Evolutionary conservation across 2,329 filamentous ascomycete genomes (phyloP).

Genomic region (Colletotrichum gloeosporioides): DNA sequence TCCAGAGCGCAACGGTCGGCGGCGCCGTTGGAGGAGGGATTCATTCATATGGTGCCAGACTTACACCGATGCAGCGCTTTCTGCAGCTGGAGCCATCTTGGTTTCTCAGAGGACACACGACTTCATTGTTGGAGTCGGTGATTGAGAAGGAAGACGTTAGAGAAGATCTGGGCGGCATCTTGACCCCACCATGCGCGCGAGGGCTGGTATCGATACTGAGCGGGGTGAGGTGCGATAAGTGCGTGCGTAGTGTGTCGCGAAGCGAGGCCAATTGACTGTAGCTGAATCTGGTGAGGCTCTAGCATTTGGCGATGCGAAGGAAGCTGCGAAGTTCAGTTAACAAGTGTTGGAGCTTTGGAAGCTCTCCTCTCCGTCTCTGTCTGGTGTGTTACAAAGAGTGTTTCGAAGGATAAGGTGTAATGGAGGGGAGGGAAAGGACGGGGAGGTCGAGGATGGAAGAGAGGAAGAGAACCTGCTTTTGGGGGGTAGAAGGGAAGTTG

Average conservation of each 20-base stretch:
- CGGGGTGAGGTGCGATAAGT: conserved; percentile 34
- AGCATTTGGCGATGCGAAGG: conserved; percentile 12
- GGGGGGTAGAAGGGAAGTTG: conserved; percentile 21
- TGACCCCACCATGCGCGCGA: conserved; percentile 61
- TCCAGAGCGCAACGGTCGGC: neutral
- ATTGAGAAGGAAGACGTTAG: conserved; percentile 92
- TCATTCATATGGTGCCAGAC: conserved; percentile 46
- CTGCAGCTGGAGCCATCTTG: conserved; percentile 96
- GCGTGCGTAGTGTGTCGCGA: conserved; percentile 13
- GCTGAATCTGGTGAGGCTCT: conserved; percentile 21
- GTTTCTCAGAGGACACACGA: conserved; percentile 93
- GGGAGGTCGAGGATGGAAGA: conserved; percentile 25
- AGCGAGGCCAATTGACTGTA: conserved; percentile 37
- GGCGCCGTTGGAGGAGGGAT: neutral
- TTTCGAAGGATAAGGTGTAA: conserved; percentile 25
- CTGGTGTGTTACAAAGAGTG: conserved; percentile 31
- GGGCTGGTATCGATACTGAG: conserved; percentile 38
- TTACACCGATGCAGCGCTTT: conserved; percentile 97
- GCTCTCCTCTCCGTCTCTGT: conserved; percentile 17
- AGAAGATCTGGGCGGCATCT: conserved; percentile 88
- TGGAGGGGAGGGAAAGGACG: conserved; percentile 23
- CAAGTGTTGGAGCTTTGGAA: conserved; percentile 17
- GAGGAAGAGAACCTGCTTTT: conserved; percentile 20
- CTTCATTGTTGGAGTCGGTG: conserved; percentile 91
- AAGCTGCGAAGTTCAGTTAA: conserved; percentile 5